phyloP scores from a whole-genome alignment of 1,284 basidiomycete genomes.

The Rhodotorula glutinis region DNA sequence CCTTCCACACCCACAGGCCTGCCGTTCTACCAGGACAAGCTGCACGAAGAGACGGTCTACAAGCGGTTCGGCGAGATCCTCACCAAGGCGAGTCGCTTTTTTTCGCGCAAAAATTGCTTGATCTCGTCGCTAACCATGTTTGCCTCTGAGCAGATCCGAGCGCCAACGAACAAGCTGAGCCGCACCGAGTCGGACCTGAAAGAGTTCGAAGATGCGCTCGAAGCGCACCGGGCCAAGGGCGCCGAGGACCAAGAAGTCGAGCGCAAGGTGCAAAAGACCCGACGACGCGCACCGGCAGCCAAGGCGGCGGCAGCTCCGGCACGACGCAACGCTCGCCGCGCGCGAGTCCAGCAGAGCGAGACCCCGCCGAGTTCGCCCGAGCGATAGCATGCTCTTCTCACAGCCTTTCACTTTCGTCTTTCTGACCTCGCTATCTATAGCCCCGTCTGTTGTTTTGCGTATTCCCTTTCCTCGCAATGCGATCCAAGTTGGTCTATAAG shows the following conservation, averaged over 20 bases:
- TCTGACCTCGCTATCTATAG: background rate
- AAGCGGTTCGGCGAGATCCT: constrained; percentile 85
- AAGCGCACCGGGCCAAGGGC: constrained; percentile 77
- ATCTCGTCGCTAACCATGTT: background rate
- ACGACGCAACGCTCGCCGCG: background rate
- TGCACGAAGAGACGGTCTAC: constrained; percentile 83
- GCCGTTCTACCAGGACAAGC: constrained; percentile 89
- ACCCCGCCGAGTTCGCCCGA: constrained; percentile 17
- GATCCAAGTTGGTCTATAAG: constrained; percentile 11
- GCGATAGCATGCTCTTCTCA: background rate
- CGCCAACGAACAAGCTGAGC: constrained; percentile 68
- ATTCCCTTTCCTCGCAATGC: background rate
- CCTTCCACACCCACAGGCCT: too few relatives aligned
- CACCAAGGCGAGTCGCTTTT: constrained; percentile 56
- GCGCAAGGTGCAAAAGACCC: constrained; percentile 65
- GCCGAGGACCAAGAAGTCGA: constrained; percentile 86
- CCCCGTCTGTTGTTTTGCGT: constrained; percentile 9
- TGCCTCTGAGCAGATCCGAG: constrained; percentile 48
- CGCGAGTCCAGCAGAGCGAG: constrained; percentile 11
- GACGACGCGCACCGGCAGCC: constrained; percentile 14
- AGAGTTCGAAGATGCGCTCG: constrained; percentile 75
- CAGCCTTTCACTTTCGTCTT: constrained; percentile 1
- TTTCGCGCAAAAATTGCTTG: background rate
- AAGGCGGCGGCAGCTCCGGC: background rate
- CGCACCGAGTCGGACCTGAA: constrained; percentile 80